Conservation (phyloP, 352 stramenopile genomes). For the Globisporangium barbulae region DNA sequence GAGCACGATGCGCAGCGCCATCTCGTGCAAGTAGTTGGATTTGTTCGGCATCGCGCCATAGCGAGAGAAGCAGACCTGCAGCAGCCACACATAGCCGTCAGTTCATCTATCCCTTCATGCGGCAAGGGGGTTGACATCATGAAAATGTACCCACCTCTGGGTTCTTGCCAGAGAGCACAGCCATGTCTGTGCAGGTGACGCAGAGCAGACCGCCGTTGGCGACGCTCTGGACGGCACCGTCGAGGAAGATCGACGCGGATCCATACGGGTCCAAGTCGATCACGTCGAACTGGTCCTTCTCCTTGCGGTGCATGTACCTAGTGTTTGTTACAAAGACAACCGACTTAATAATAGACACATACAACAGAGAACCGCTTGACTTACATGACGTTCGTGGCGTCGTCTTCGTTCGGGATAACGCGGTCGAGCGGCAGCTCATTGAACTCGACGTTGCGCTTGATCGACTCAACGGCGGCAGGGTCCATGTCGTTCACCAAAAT, state of each 20-base stretch:
- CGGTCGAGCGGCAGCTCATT: slow-evolving; percentile 81
- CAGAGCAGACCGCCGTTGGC: slow-evolving; percentile 96
- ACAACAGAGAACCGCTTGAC: not conserved
- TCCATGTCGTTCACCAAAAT: slow-evolving; percentile 99
- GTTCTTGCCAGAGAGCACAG: slow-evolving; percentile 86
- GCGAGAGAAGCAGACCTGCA: slow-evolving; percentile 74
- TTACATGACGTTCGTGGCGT: slow-evolving; percentile 88
- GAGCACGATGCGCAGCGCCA: slow-evolving; percentile 91
- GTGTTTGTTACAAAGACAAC: not conserved
- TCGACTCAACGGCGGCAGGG: slow-evolving; percentile 92
- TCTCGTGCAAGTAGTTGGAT: slow-evolving; percentile 87
- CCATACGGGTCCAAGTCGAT: slow-evolving; percentile 99
- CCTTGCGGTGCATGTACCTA: slow-evolving; percentile 72
- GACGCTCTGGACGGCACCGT: slow-evolving; percentile 96
- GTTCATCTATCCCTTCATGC: not conserved
- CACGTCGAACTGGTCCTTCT: slow-evolving; percentile 96
- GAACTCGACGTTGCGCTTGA: slow-evolving; percentile 94
- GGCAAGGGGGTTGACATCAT: not conserved
- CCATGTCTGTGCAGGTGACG: slow-evolving; percentile 99
- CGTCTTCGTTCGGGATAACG: slow-evolving; percentile 82
- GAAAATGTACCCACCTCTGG: slow-evolving; percentile 46
- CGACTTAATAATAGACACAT: not conserved
- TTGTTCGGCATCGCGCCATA: slow-evolving; percentile 87
- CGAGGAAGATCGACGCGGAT: slow-evolving; percentile 97
- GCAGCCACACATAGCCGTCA: not conserved